A percentile compares a stretch with the other conserved stretches of the same genome.
Conservation (phyloP, 257 asterid genomes). For the Jaltomata sinuosa region DNA sequence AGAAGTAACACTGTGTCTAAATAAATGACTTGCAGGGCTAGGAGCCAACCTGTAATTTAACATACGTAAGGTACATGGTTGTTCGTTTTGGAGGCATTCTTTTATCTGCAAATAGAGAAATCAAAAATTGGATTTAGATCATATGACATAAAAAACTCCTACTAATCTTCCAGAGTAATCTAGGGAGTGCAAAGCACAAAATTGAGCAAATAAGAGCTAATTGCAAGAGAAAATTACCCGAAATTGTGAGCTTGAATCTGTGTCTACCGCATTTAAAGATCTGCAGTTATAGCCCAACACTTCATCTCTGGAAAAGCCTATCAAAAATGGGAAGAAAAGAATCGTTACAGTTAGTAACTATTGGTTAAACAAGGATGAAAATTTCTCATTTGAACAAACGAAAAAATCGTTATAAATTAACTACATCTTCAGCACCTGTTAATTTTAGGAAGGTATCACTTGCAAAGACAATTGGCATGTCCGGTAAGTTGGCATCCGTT, state of each 20-base stretch:
- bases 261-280: slow-evolving; percentile 58
- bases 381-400: neutral
- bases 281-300: slow-evolving; percentile 79
- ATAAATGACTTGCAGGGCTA: neutral
- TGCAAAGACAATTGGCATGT: slow-evolving; percentile 85
- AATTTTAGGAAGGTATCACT: slow-evolving; percentile 74
- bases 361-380: neutral
- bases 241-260: slow-evolving; percentile 19
- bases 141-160: too few relatives aligned
- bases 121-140: neutral
- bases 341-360: neutral
- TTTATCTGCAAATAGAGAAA: slow-evolving; percentile 47
- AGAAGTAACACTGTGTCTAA: neutral
- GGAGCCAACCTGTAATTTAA: slow-evolving; percentile 79
- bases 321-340: neutral
- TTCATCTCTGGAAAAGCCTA: slow-evolving; percentile 77
- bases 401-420: neutral
- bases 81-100: slow-evolving; percentile 45
- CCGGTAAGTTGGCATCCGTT: slow-evolving; percentile 64
- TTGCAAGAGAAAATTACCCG: slow-evolving; percentile 8
- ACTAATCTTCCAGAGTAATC: too few relatives aligned
- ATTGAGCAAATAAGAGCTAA: neutral
- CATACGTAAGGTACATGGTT: slow-evolving; percentile 76
- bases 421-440: slow-evolving; percentile 41
- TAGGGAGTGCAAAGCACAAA: too few relatives aligned